Conservation (phyloP, 148 eudicot species). For the Vaccinium corymbosum region DNA sequence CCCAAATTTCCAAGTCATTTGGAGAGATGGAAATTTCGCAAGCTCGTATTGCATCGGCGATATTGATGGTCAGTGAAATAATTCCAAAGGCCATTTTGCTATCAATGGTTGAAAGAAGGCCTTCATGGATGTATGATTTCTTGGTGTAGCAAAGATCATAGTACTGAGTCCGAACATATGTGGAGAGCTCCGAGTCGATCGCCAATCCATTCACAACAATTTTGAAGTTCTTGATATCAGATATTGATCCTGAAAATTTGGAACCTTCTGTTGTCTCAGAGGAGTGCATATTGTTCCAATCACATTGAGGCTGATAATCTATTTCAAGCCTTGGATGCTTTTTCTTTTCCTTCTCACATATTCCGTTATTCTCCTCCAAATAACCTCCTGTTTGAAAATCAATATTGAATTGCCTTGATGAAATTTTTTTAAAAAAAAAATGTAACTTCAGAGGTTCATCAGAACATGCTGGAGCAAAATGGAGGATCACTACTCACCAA, state of each 20-base stretch:
- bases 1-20: slow-evolving; percentile 36
- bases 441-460: not conserved
- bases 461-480: not conserved
- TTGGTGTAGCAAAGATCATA: slow-evolving; percentile 46
- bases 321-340: not conserved
- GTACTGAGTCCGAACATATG: slow-evolving; percentile 32
- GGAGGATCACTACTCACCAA: not conserved
- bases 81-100: slow-evolving; percentile 38
- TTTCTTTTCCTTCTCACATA: not conserved
- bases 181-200: slow-evolving; percentile 35
- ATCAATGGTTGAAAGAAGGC: slow-evolving; percentile 33
- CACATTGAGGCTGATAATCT: not conserved
- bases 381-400: not conserved
- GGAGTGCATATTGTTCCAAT: not conserved
- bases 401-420: not conserved
- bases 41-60: slow-evolving; percentile 55
- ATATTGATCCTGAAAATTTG: not conserved
- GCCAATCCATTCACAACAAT: slow-evolving; percentile 28
- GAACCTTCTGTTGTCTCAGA: not conserved
- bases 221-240: slow-evolving; percentile 26
- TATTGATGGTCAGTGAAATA: slow-evolving; percentile 40
- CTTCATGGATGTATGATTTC: slow-evolving; percentile 35
- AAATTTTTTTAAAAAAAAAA: not conserved
- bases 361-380: not conserved
- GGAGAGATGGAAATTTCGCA: slow-evolving; percentile 7